phyloP scores from a whole-genome alignment of 2,329 filamentous ascomycete genomes.

The Elsinoe ampelina region DNA sequence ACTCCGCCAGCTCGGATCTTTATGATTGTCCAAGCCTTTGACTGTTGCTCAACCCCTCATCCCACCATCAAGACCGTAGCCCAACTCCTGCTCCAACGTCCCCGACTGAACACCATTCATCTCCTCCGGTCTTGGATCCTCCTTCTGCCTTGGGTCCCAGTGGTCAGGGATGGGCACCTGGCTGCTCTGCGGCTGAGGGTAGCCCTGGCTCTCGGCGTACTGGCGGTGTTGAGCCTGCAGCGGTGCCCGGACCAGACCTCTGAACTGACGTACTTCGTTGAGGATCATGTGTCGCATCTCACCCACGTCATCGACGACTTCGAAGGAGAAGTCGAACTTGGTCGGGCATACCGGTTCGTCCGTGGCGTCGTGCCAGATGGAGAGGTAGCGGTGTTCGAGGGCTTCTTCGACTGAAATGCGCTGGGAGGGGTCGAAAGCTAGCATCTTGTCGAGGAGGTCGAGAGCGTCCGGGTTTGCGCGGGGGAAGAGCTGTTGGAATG shows the following conservation, averaged over 20 bases:
- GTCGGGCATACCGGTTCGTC: constrained; percentile 91
- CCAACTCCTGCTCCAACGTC: constrained; percentile 39
- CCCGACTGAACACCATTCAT: constrained; percentile 21
- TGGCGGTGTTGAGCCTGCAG: constrained; percentile 39
- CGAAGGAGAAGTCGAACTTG: constrained; percentile 97
- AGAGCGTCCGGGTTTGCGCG: constrained; percentile 93
- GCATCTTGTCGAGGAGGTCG: constrained; percentile 91
- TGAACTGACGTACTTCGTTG: constrained; percentile 85
- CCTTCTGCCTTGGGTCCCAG: constrained; percentile 43
- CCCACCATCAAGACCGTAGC: constrained; percentile 29
- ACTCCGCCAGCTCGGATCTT: neutral
- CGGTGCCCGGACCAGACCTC: constrained; percentile 36
- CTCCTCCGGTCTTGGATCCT: constrained; percentile 53
- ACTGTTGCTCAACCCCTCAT: neutral
- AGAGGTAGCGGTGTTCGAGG: constrained; percentile 89
- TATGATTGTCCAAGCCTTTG: neutral
- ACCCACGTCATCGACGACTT: constrained; percentile 87
- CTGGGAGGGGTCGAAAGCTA: constrained; percentile 88
- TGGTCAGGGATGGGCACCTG: constrained; percentile 53
- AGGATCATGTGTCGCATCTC: constrained; percentile 98
- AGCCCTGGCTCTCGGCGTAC: constrained; percentile 29
- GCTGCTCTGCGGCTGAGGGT: constrained; percentile 32
- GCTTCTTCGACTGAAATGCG: constrained; percentile 92
- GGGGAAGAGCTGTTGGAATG: constrained; percentile 81
- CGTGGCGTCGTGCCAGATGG: constrained; percentile 96